phyloP scores from a whole-genome alignment of 2,329 filamentous ascomycete species.

The Pseudogymnoascus sp. region DNA sequence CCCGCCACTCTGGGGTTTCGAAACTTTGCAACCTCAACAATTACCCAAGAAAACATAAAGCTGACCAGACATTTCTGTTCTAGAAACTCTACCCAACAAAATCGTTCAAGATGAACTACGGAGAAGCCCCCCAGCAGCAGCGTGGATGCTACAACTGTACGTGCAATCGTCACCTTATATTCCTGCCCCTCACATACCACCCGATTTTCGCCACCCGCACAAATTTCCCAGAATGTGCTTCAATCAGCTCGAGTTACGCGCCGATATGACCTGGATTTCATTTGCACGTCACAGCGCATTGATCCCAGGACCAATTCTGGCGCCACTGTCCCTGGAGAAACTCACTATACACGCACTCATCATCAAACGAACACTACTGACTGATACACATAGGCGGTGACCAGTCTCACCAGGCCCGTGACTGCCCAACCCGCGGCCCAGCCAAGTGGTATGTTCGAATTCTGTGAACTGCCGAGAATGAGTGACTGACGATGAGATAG shows the following conservation, averaged over 20 bases:
- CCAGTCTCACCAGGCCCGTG: slow-evolving; percentile 69
- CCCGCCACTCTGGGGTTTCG: background rate
- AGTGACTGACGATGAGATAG: slow-evolving; percentile 33
- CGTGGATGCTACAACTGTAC: slow-evolving; percentile 45
- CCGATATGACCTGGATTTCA: background rate
- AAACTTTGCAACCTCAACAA: background rate
- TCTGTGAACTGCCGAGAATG: background rate
- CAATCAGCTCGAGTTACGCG: background rate
- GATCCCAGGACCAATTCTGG: background rate
- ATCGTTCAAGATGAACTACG: slow-evolving; percentile 26
- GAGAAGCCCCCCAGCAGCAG: slow-evolving; percentile 21
- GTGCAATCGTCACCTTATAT: slow-evolving; percentile 23
- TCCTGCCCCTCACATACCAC: slow-evolving; percentile 1
- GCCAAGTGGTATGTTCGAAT: slow-evolving; percentile 61
- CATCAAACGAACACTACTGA: background rate
- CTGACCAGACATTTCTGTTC: background rate
- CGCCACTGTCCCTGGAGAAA: background rate
- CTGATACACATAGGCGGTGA: slow-evolving; percentile 51
- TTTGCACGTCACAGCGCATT: background rate
- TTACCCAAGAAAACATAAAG: background rate
- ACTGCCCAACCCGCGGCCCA: slow-evolving; percentile 76
- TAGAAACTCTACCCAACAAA: slow-evolving; percentile 6
- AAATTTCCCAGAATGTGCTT: background rate
- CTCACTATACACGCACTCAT: background rate
- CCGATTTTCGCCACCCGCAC: background rate